phyloP scores from a whole-genome alignment of 2,329 filamentous ascomycete species.

The Aspergillus oerlinghausenensis region DNA sequence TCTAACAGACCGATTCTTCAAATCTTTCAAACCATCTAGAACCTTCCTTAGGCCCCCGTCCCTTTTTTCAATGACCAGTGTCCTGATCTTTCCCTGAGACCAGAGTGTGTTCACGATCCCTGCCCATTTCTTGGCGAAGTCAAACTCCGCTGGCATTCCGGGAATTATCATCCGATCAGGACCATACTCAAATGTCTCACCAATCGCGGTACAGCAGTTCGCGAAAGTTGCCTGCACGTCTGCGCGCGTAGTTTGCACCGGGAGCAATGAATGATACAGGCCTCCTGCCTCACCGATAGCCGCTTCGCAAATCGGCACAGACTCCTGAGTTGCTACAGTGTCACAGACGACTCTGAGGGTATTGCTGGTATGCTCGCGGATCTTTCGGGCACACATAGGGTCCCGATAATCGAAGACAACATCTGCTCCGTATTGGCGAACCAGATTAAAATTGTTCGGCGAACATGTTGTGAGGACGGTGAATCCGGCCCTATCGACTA shows the following conservation, averaged over 20 bases:
- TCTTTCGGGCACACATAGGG: conserved; percentile 1
- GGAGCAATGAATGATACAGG: conserved; percentile 2
- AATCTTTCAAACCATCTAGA: background rate
- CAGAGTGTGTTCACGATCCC: background rate
- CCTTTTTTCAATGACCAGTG: background rate
- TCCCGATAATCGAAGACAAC: conserved; percentile 11
- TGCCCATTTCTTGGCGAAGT: background rate
- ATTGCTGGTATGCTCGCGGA: conserved; percentile 6
- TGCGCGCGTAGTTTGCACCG: background rate
- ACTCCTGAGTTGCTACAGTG: background rate
- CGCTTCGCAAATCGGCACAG: conserved; percentile 6
- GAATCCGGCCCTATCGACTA: background rate
- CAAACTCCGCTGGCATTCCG: background rate
- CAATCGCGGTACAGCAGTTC: background rate
- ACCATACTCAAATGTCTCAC: conserved; percentile 1
- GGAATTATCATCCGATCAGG: background rate
- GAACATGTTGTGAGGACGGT: background rate
- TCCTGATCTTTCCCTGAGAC: background rate
- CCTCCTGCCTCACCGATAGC: conserved; percentile 7
- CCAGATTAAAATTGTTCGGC: conserved; percentile 3
- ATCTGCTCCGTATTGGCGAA: conserved; percentile 6
- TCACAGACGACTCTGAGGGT: conserved; percentile 8
- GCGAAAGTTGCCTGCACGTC: background rate
- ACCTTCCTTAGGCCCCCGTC: background rate
- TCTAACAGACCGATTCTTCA: background rate